phyloP scores from a whole-genome alignment of 495 filamentous ascomycete species.

The Talaromyces stipitatus region DNA sequence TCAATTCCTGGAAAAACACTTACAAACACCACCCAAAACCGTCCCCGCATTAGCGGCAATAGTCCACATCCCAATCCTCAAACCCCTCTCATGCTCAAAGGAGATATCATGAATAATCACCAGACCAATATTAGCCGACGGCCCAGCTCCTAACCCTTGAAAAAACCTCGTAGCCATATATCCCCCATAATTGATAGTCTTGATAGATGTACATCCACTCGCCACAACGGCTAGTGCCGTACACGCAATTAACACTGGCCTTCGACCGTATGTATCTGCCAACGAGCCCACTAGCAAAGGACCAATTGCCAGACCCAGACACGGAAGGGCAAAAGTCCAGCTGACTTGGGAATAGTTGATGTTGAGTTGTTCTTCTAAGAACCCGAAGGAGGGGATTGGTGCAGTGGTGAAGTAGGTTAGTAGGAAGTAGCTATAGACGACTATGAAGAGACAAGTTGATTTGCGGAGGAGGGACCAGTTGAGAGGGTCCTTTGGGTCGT shows the following conservation, averaged over 20 bases:
- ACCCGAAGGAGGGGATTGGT: conserved; percentile 1
- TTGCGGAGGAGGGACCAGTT: conserved; percentile 6
- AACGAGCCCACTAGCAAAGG: neutral
- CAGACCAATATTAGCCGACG: neutral
- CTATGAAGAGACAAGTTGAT: conserved; percentile 1
- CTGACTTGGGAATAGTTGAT: conserved; percentile 1
- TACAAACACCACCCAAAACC: conserved; percentile 3
- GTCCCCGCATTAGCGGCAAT: conserved; percentile 1
- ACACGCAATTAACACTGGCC: neutral
- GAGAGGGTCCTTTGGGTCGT: neutral
- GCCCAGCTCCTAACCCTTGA: neutral
- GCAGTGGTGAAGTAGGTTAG: conserved; percentile 2
- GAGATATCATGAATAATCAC: conserved; percentile 6
- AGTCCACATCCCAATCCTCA: conserved; percentile 1
- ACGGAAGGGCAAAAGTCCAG: conserved; percentile 1
- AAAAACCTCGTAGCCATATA: conserved; percentile 2
- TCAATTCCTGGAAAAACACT: neutral
- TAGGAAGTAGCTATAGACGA: conserved; percentile 1
- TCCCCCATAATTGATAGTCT: neutral
- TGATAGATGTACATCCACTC: conserved; percentile 1
- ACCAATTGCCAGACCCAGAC: neutral
- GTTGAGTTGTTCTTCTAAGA: neutral
- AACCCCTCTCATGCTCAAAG: conserved; percentile 3
- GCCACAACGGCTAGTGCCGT: neutral
- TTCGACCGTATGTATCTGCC: conserved; percentile 1